phyloP scores from a whole-genome alignment of 2,329 filamentous ascomycete genomes.

The Hypoxylon sp. region DNA sequence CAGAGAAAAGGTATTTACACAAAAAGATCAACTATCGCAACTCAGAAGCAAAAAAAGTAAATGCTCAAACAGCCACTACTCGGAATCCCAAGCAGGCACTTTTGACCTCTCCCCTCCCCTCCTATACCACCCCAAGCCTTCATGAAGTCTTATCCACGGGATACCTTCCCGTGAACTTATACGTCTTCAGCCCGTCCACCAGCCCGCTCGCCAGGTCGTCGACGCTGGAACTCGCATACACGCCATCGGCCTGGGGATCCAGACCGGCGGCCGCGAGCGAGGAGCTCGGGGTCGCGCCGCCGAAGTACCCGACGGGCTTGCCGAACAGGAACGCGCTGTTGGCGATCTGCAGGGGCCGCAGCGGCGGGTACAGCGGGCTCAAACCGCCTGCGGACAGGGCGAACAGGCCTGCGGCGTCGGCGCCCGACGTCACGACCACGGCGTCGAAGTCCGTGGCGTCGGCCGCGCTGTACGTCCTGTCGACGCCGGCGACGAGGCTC shows the following conservation, averaged over 20 bases:
- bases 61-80: background rate
- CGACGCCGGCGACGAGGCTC: slow-evolving; percentile 66
- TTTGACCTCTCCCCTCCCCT: background rate
- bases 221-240: slow-evolving; percentile 57
- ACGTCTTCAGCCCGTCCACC: slow-evolving; percentile 72
- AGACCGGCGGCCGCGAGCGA: slow-evolving; percentile 63
- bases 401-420: slow-evolving; percentile 65
- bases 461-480: slow-evolving; percentile 75
- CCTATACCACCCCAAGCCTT: background rate
- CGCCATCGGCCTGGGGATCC: slow-evolving; percentile 56
- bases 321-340: slow-evolving; percentile 76
- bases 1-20: slow-evolving; percentile 10
- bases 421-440: slow-evolving; percentile 71
- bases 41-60: background rate
- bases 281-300: slow-evolving; percentile 52
- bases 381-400: slow-evolving; percentile 49
- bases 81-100: background rate
- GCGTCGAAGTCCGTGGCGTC: slow-evolving; percentile 75
- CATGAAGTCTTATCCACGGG: slow-evolving; percentile 63
- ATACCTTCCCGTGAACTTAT: slow-evolving; percentile 77
- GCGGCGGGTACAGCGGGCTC: slow-evolving; percentile 71
- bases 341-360: slow-evolving; percentile 75
- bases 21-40: background rate
- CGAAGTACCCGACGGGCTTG: slow-evolving; percentile 76
- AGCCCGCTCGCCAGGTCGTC: slow-evolving; percentile 61